Base-by-base conservation (phyloP, 1,284 basidiomycete genomes). In the Testicularia cyperi region DNA sequence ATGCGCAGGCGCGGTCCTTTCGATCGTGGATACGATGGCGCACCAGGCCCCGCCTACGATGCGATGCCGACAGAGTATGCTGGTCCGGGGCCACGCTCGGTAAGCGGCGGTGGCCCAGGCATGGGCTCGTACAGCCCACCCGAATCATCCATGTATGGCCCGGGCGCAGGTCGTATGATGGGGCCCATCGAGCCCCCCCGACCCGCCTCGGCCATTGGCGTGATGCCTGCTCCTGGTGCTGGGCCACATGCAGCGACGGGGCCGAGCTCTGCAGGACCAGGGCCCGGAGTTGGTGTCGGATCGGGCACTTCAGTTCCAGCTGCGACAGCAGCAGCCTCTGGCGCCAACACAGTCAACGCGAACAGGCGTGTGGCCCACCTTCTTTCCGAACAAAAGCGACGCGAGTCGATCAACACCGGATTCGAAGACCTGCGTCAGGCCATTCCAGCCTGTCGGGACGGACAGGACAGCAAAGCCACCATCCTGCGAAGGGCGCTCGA, bases 321-420 rank as follows among this genome's bases (percentile, higher is more conserved):
- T 23, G 18, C 42, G 9, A 18, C 27, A 4, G 25, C 16, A 19
- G 18, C 47, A 22, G 18, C 48, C 12, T 22, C 28, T 2, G 20
- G 27, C 7, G 27, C 60, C 38, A 51, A 30, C 31, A 44, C 49
- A 2, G 41, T 53, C 28, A 63, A 57, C 30, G 48, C 60, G 18
- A 63, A 63, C 31, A 28, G 60, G 13, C 31, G 60, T 13, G 60
- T 63, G 2, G 60, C 60, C 15, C 60, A 63, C 26, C 46, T 63
- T 1, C 45, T 63, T 2, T 63, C 60, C 13, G 60, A 63, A 26
- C 60, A 63, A 18, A 57, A 57, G 26, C 55, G 62, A 20, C 62
- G 62, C 31, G 62, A 65, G 47, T 52, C 47, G 35, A 65, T 65
- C 62, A 65, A 65, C 45, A 48, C 56, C 5, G 62, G 62, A 2